Conservation (phyloP, 768 basidiomycete genomes). For the Mycena kentingensis region DNA sequence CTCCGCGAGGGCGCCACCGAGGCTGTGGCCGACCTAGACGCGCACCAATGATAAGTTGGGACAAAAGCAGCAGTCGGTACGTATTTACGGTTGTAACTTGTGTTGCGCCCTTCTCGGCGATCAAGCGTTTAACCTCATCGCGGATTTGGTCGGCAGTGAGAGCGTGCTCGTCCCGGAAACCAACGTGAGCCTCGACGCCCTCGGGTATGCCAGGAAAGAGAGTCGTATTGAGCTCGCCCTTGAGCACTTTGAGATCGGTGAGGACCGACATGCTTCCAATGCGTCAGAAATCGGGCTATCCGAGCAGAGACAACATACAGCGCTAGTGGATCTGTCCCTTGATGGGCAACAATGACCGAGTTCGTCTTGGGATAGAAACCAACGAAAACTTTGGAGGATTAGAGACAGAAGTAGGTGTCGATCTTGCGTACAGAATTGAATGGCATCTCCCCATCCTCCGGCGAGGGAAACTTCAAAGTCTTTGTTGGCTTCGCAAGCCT, state of each 20-base stretch:
- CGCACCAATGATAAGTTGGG: slow-evolving; percentile 12
- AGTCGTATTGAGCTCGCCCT: slow-evolving; percentile 38
- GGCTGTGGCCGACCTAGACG: slow-evolving; percentile 48
- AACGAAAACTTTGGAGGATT: slow-evolving; percentile 31
- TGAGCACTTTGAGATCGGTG: slow-evolving; percentile 46
- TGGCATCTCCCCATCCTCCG: slow-evolving; percentile 34
- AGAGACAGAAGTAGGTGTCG: background rate
- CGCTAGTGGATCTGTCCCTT: slow-evolving; percentile 52
- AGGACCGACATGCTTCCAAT: slow-evolving; percentile 44
- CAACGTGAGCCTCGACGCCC: slow-evolving; percentile 47
- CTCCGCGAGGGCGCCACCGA: slow-evolving; percentile 55
- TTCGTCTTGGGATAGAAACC: slow-evolving; percentile 49
- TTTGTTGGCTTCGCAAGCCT: slow-evolving; percentile 35
- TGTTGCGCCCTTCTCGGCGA: slow-evolving; percentile 36
- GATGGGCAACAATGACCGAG: slow-evolving; percentile 50
- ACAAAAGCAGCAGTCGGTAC: slow-evolving; percentile 6
- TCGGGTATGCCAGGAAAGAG: slow-evolving; percentile 53
- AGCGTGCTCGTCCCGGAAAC: slow-evolving; percentile 52
- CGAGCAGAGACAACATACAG: slow-evolving; percentile 33
- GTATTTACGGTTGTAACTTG: slow-evolving; percentile 43
- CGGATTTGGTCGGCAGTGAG: slow-evolving; percentile 39
- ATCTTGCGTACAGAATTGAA: slow-evolving; percentile 34
- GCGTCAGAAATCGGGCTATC: background rate
- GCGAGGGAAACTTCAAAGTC: slow-evolving; percentile 34
- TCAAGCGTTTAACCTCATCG: slow-evolving; percentile 41